Evolutionary conservation across 2,329 filamentous ascomycete genomes (phyloP).

Genomic region (Biscogniauxia mediterranea): DNA sequence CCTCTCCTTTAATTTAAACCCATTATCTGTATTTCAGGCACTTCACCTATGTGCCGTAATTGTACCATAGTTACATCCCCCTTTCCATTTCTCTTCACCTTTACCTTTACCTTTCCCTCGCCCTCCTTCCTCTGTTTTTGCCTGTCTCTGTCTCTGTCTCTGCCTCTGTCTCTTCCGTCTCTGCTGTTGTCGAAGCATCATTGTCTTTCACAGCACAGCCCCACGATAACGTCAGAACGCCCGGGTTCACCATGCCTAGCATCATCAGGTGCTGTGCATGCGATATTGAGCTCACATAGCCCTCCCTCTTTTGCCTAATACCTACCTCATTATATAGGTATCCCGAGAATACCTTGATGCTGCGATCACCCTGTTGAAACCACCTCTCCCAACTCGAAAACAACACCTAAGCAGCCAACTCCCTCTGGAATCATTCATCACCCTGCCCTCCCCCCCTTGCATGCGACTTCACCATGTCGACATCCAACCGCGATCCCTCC

Average conservation of each 20-base stretch:
- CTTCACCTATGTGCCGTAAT: neutral
- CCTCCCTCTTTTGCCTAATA: slow-evolving; percentile 1
- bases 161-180: neutral
- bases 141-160: neutral
- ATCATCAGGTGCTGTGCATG: slow-evolving; percentile 8
- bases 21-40: neutral
- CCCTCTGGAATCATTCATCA: neutral
- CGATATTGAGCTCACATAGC: slow-evolving; percentile 20
- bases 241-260: slow-evolving; percentile 13
- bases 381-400: neutral
- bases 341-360: neutral
- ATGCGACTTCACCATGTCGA: slow-evolving; percentile 23
- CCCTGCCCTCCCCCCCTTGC: neutral
- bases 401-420: neutral
- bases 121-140: neutral
- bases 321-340: neutral
- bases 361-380: neutral
- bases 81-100: neutral
- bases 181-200: slow-evolving; percentile 7
- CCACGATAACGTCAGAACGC: slow-evolving; percentile 19
- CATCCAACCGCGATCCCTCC: slow-evolving; percentile 28
- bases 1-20: too few species aligned
- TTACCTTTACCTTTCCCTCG: too few species aligned
- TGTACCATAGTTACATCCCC: neutral
- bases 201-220: slow-evolving; percentile 5